Evolutionary conservation across 805 yeast species (phyloP), one percentile per base, ranked within the genome.

Genomic region (Nakazawaea wyomingensis): DNA sequence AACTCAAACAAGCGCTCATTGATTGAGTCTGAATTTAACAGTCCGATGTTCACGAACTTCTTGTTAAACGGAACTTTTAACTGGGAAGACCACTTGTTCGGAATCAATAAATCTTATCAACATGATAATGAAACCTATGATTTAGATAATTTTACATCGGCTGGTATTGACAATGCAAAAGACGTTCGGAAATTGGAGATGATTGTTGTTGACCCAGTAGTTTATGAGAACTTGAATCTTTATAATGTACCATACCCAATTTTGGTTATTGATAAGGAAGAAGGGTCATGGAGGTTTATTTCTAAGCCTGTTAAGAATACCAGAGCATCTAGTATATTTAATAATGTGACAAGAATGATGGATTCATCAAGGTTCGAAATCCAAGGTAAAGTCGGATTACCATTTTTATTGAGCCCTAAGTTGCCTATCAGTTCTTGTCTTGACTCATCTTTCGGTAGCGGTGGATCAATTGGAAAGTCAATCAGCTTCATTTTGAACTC

Each of bases 381-480:
- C n/a, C 11, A 26, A 26, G 47, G 43, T 1, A 28, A 17, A 7
- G 32, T 28, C 11, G 16, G 33, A 5, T 4, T 17, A 9, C 42
- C 43, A 3, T 38, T 9, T 22, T 24, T 44, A 5, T 16, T 30
- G 8, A 19, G 10, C 4, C 47, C 47, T 4, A 30, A 34, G 16
- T 13, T 44, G 6, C 43, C 47, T 17, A 19, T 39, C 18, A 31
- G 43, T 30, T 21, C 39, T 7, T 44, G 47, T 39, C 11, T 39
- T 10, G 47, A 44, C 29, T 9, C 40, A 3, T 34, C 34, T 5
- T 10, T 21, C 9, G 47, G 47, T 18, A 30, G 34, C 24, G 47
- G 47, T 20, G 47, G 41, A 7, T 33, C 33, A 7, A 34, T 44
- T 16, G 28, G 37, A 7, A 38, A 44, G 17, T 19, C 43, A 3